These are phyloP conservation scores for Cyberlindnera misumaiensis DNA, from an alignment of 805 yeast genomes.

Conservation along the genomic window DNA sequence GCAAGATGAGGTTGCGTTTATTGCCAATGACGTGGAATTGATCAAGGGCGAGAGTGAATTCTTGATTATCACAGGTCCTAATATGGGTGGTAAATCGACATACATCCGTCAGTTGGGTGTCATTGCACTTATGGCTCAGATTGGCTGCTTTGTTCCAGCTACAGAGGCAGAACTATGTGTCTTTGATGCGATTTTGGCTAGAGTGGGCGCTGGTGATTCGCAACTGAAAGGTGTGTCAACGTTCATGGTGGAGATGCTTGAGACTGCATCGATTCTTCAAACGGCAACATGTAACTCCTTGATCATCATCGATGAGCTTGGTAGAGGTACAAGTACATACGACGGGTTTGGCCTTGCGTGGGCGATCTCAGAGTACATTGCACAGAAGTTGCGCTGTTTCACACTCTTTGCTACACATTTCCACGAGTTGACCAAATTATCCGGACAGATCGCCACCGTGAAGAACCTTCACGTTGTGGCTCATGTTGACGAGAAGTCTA, in stretches of 20 bases:
- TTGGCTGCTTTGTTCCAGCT: slow-evolving; percentile 86
- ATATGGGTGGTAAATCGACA: slow-evolving; percentile 97
- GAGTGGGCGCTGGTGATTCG: slow-evolving; percentile 99
- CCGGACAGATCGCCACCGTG: slow-evolving; percentile 58
- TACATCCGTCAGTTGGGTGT: slow-evolving; percentile 88
- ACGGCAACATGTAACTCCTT: slow-evolving; percentile 74
- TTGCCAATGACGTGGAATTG: slow-evolving; percentile 81
- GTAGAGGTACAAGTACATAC: slow-evolving; percentile 74
- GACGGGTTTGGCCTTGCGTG: slow-evolving; percentile 98
- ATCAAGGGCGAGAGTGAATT: slow-evolving; percentile 56
- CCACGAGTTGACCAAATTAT: slow-evolving; percentile 84
- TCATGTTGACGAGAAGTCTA: slow-evolving; percentile 52
- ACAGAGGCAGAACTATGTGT: slow-evolving; percentile 70
- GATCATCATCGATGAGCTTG: slow-evolving; percentile 89
- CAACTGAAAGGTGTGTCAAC: slow-evolving; percentile 96
- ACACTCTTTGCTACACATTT: slow-evolving; percentile 95
- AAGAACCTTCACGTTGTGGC: slow-evolving; percentile 90
- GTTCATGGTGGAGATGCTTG: slow-evolving; percentile 94
- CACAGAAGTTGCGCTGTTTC: slow-evolving; percentile 64
- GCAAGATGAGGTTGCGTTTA: slow-evolving; percentile 85
- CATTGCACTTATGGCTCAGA: slow-evolving; percentile 78
- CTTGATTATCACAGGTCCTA: slow-evolving; percentile 87
- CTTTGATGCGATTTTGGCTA: slow-evolving; percentile 86
- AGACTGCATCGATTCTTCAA: slow-evolving; percentile 80
- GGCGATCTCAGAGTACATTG: slow-evolving; percentile 86